Evolutionary conservation across 352 stramenopile genomes (phyloP).

Genomic region (Pythium folliculosum): DNA sequence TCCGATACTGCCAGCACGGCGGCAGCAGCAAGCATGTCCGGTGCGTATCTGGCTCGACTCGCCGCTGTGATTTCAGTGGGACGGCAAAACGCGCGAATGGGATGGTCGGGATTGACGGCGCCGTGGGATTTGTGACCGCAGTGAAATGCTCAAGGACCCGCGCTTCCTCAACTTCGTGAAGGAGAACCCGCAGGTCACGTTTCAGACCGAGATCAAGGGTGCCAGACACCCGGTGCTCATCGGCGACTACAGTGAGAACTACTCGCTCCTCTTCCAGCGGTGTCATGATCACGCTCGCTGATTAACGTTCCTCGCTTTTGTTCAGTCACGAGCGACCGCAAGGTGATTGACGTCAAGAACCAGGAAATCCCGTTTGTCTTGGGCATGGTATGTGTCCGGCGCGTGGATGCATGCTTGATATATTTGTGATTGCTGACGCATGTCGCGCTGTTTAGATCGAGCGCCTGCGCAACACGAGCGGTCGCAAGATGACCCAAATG

Average conservation of each 20-base stretch:
- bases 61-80: background rate
- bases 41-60: slow-evolving; percentile 17
- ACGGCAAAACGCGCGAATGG: too few relatives aligned
- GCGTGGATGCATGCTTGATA: background rate
- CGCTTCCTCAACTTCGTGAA: slow-evolving; percentile 85
- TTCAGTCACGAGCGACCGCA: slow-evolving; percentile 77
- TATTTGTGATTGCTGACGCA: background rate
- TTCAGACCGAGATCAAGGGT: slow-evolving; percentile 85
- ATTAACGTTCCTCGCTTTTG: background rate
- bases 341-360: slow-evolving; percentile 90
- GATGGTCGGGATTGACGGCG: background rate
- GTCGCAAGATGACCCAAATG: slow-evolving; percentile 87
- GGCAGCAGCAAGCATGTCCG: slow-evolving; percentile 73
- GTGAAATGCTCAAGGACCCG: slow-evolving; percentile 68
- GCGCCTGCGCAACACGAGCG: slow-evolving; percentile 83
- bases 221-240: slow-evolving; percentile 79
- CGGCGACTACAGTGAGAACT: slow-evolving; percentile 75
- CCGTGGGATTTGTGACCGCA: slow-evolving; percentile 15
- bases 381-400: slow-evolving; percentile 51
- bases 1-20: slow-evolving; percentile 53
- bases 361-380: slow-evolving; percentile 83
- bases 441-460: slow-evolving; percentile 47
- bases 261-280: background rate
- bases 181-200: slow-evolving; percentile 86
- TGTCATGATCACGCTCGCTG: background rate